phyloP scores from a whole-genome alignment of 2,329 filamentous ascomycete genomes.

The Diaporthe australafricana region DNA sequence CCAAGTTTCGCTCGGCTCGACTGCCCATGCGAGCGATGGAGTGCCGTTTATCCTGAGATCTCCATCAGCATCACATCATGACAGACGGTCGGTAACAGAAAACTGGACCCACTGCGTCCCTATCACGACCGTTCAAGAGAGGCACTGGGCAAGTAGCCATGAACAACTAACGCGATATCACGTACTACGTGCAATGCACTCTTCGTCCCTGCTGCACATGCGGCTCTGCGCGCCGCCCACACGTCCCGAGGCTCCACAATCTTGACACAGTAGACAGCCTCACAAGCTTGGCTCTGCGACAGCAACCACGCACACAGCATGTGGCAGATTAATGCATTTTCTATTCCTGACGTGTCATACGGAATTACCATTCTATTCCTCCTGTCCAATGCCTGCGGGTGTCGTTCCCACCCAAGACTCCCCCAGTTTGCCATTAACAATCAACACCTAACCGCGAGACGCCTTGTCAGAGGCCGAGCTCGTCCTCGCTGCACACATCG shows the following conservation, averaged over 20 bases:
- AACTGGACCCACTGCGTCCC: neutral
- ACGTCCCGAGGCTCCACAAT: conserved; percentile 2
- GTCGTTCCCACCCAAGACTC: neutral
- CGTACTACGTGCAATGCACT: neutral
- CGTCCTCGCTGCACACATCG: conserved; percentile 34
- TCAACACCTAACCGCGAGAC: neutral
- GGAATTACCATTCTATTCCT: neutral
- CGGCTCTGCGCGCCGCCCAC: conserved; percentile 16
- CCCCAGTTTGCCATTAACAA: neutral
- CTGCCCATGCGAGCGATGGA: neutral
- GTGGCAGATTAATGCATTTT: conserved; percentile 8
- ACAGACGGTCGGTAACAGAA: neutral
- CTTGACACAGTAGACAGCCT: conserved; percentile 24
- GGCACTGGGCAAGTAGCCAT: neutral
- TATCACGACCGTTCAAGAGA: neutral
- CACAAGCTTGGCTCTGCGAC: conserved; percentile 17
- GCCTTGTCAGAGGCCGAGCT: conserved; percentile 32
- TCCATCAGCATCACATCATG: neutral
- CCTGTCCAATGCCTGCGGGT: neutral
- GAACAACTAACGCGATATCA: neutral
- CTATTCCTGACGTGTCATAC: conserved; percentile 11
- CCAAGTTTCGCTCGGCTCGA: neutral
- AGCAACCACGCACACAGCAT: neutral
- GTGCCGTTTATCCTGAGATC: neutral
- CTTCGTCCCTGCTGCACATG: neutral